Conservation (phyloP, 208 protist species). For the Endotrypanum monterogeii region DNA sequence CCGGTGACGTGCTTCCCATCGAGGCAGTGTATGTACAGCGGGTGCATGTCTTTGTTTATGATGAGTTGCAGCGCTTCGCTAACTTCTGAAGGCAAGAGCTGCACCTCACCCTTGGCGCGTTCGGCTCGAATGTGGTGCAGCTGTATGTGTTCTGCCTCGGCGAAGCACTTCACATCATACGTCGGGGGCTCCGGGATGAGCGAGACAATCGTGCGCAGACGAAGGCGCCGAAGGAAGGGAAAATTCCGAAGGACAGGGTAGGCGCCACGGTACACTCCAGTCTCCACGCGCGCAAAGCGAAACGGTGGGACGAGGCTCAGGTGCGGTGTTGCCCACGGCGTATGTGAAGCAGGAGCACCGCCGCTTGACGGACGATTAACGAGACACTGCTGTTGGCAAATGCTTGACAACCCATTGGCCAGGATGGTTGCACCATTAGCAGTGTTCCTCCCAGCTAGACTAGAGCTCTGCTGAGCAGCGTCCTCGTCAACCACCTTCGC, state of each 20-base stretch:
- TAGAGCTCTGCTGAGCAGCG: background rate
- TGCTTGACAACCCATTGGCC: background rate
- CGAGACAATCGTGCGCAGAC: constrained; percentile 72
- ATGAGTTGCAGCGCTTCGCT: constrained; percentile 62
- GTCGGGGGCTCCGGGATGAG: constrained; percentile 83
- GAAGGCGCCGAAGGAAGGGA: constrained; percentile 52
- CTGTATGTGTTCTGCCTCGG: constrained; percentile 48
- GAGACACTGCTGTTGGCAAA: constrained; percentile 4
- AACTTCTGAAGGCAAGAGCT: constrained; percentile 79
- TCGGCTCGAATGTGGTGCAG: constrained; percentile 75
- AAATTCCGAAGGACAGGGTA: constrained; percentile 89
- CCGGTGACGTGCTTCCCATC: constrained; percentile 81
- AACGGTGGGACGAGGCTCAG: constrained; percentile 74
- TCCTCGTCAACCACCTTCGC: background rate
- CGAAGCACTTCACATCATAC: constrained; percentile 78
- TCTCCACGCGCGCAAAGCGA: constrained; percentile 76
- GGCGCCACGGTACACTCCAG: constrained; percentile 80
- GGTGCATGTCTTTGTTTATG: constrained; percentile 60
- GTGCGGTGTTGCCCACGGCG: constrained; percentile 25
- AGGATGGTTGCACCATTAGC: background rate
- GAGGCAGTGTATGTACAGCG: constrained; percentile 87
- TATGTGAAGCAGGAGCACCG: constrained; percentile 8
- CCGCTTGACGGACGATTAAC: background rate
- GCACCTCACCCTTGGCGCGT: constrained; percentile 81
- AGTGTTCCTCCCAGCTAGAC: background rate